Evolutionary conservation across 345 rosid species (phyloP).

Genomic region (Arabis alpina): DNA sequence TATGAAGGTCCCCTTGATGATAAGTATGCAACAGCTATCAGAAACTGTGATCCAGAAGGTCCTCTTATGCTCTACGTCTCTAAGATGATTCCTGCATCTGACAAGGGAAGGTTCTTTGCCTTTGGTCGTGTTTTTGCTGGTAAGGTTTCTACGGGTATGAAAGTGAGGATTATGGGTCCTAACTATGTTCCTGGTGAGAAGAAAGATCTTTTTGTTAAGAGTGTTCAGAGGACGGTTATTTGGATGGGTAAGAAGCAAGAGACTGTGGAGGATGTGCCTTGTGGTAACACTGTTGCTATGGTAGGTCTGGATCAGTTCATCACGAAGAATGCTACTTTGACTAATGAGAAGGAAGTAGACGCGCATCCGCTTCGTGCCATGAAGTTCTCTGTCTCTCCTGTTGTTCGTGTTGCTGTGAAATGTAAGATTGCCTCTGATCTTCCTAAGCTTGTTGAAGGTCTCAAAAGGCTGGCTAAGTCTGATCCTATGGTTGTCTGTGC

Average conservation of each 20-base stretch:
- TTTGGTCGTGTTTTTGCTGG: conserved; percentile 80
- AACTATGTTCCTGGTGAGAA: conserved; percentile 77
- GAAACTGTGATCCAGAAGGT: conserved; percentile 74
- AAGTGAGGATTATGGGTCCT: conserved; percentile 85
- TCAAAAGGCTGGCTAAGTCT: conserved; percentile 74
- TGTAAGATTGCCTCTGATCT: conserved; percentile 80
- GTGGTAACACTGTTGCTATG: conserved; percentile 82
- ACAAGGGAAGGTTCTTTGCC: conserved; percentile 79
- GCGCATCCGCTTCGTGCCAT: conserved; percentile 83
- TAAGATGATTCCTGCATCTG: conserved; percentile 87
- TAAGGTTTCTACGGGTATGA: conserved; percentile 64
- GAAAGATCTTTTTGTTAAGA: conserved; percentile 49
- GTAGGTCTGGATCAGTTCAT: conserved; percentile 75
- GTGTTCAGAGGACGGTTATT: conserved; percentile 70
- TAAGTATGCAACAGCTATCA: conserved; percentile 60
- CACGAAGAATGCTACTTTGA: conserved; percentile 76
- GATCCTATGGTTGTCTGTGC: conserved; percentile 81
- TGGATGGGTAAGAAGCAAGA: conserved; percentile 92
- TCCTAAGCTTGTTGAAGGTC: conserved; percentile 81
- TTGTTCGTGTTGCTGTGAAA: conserved; percentile 81
- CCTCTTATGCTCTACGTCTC: conserved; percentile 90
- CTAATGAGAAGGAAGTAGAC: conserved; percentile 76
- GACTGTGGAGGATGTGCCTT: conserved; percentile 79
- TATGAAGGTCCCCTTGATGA: conserved; percentile 84
- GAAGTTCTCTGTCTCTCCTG: conserved; percentile 84